Conservation (phyloP, 2,329 filamentous ascomycete genomes). For the Fragosphaeria purpurea region DNA sequence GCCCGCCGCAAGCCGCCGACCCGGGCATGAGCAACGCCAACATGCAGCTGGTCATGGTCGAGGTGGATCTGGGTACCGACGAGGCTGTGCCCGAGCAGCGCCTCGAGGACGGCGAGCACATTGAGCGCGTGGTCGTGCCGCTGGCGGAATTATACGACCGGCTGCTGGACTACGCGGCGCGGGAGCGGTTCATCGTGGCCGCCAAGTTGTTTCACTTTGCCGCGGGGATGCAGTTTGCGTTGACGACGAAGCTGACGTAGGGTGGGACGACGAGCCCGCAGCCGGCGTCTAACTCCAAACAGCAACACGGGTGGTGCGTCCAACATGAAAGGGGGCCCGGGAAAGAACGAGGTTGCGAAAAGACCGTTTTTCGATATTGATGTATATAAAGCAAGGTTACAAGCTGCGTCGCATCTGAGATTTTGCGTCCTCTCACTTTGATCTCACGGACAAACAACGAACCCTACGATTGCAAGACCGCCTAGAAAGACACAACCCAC, state of each 20-base stretch:
- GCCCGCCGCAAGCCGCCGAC: constrained; percentile 45
- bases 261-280: background rate
- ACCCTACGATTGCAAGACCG: too few species aligned
- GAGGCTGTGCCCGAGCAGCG: constrained; percentile 43
- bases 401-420: too few species aligned
- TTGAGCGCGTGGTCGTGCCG: constrained; percentile 49
- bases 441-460: too few species aligned
- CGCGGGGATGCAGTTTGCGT: constrained; percentile 42
- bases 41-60: constrained; percentile 51
- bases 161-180: constrained; percentile 34
- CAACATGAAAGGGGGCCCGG: too few species aligned
- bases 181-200: constrained; percentile 42
- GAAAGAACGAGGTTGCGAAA: too few species aligned
- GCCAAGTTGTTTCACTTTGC: constrained; percentile 53
- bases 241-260: constrained; percentile 22
- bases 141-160: constrained; percentile 45
- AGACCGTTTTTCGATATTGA: too few species aligned
- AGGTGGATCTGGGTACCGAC: constrained; percentile 42
- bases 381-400: too few species aligned
- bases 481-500: too few species aligned
- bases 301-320: too few species aligned
- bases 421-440: too few species aligned
- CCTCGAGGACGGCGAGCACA: constrained; percentile 52
- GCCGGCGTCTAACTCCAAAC: too few species aligned
- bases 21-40: constrained; percentile 51